Conservation (phyloP, 2,329 filamentous ascomycete species). For the Sarocladium oryzae region DNA sequence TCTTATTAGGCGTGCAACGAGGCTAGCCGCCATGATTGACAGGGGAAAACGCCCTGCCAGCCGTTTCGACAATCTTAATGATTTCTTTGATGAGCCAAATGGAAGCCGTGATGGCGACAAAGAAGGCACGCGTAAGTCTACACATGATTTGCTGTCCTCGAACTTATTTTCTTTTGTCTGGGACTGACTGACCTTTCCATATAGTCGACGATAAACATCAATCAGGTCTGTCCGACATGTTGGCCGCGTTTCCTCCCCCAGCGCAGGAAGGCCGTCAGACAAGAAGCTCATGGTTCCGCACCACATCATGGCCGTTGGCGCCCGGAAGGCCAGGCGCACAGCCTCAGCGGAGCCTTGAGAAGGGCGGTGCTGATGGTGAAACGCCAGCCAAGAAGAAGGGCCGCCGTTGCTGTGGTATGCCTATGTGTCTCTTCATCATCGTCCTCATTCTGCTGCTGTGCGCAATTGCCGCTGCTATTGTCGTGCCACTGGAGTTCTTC, state of each 20-base stretch:
- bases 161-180: background rate
- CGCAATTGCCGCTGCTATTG: constrained; percentile 71
- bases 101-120: constrained; percentile 31
- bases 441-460: constrained; percentile 58
- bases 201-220: constrained; percentile 37
- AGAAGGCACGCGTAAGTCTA: constrained; percentile 31
- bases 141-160: background rate
- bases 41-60: constrained; percentile 63
- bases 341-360: constrained; percentile 12
- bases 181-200: constrained; percentile 15
- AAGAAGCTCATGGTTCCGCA: constrained; percentile 37
- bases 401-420: constrained; percentile 76
- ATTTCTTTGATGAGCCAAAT: constrained; percentile 41
- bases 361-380: constrained; percentile 15
- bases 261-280: constrained; percentile 40
- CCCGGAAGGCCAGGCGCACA: constrained; percentile 18
- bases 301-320: constrained; percentile 43
- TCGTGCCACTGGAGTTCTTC: constrained; percentile 66
- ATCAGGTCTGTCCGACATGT: constrained; percentile 56
- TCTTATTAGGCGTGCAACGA: constrained; percentile 81
- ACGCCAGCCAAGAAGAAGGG: constrained; percentile 26
- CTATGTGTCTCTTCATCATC: constrained; percentile 69
- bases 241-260: constrained; percentile 58
- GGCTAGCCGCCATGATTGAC: constrained; percentile 80
- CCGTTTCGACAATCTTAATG: constrained; percentile 46